phyloP scores from a whole-genome alignment of 208 protist species.

The Strigomonas oncopelti region DNA sequence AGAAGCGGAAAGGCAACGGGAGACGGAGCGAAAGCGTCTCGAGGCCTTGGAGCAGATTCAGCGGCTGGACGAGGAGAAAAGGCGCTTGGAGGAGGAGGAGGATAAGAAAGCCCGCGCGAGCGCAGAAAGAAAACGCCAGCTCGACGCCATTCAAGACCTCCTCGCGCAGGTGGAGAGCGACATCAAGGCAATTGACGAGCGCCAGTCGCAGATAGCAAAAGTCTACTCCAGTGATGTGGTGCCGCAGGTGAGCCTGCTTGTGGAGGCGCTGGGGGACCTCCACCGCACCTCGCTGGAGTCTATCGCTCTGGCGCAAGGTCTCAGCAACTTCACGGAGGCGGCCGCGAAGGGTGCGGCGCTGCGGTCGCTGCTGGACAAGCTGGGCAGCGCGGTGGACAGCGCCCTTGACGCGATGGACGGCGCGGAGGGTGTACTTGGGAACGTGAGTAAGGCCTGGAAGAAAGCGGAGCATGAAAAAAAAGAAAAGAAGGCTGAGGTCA shows the following conservation, averaged over 20 bases:
- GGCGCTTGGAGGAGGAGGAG: slow-evolving; percentile 16
- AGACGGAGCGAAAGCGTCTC: slow-evolving; percentile 9
- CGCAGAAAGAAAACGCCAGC: slow-evolving; percentile 2
- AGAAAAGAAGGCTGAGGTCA: background rate
- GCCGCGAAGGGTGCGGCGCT: slow-evolving; percentile 9
- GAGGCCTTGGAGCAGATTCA: slow-evolving; percentile 10
- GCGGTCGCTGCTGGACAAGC: slow-evolving; percentile 3
- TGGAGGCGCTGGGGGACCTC: slow-evolving; percentile 12
- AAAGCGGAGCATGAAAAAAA: slow-evolving; percentile 1
- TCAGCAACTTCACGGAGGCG: slow-evolving; percentile 3
- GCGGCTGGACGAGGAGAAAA: slow-evolving; percentile 7
- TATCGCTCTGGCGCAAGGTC: background rate
- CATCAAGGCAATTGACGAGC: slow-evolving; percentile 10
- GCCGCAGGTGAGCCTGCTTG: slow-evolving; percentile 4
- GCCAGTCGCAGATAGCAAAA: background rate
- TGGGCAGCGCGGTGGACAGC: slow-evolving; percentile 8
- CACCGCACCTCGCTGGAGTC: slow-evolving; percentile 1
- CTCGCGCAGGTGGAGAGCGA: background rate
- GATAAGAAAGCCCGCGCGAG: background rate
- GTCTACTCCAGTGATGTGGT: slow-evolving; percentile 7
- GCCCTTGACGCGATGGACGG: slow-evolving; percentile 18
- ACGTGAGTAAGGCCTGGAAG: slow-evolving; percentile 1
- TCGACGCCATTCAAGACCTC: background rate
- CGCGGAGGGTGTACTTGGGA: background rate
- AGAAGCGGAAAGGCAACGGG: slow-evolving; percentile 3